Evolutionary conservation across 176 grass and related monocot genomes (phyloP).

Genomic region (Hordeum marinum): DNA sequence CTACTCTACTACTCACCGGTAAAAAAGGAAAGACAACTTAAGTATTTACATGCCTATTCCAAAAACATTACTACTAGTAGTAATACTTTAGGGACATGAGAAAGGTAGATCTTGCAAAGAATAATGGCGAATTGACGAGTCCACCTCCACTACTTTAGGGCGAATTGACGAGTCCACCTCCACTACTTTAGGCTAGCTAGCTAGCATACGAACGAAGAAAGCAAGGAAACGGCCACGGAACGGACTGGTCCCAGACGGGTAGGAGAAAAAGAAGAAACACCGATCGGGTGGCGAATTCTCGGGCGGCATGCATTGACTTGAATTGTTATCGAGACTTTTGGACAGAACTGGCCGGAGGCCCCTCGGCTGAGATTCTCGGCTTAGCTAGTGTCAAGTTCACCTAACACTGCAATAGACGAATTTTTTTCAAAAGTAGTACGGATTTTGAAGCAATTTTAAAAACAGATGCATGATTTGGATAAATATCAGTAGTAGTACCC

Average conservation of each 20-base stretch:
- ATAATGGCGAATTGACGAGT: neutral
- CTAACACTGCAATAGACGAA: too few relatives aligned
- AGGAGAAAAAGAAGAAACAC: constrained; percentile 6
- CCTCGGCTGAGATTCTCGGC: neutral
- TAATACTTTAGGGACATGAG: neutral
- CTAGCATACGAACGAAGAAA: neutral
- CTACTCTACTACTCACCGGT: too few relatives aligned
- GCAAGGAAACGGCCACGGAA: neutral
- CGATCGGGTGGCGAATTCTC: neutral
- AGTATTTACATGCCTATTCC: too few relatives aligned
- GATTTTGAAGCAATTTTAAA: too few relatives aligned
- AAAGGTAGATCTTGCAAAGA: neutral
- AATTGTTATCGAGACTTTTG: neutral
- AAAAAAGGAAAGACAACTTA: neutral
- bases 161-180: neutral
- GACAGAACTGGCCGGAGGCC: neutral
- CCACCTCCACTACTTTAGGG: neutral
- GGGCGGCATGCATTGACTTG: neutral
- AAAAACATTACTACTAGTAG: neutral
- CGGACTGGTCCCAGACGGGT: constrained; percentile 1
- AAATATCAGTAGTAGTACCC: too few relatives aligned
- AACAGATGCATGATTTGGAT: too few relatives aligned
- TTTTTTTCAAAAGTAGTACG: too few relatives aligned
- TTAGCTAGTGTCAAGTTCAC: too few relatives aligned
- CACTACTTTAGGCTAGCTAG: neutral